phyloP scores from a whole-genome alignment of 2,329 filamentous ascomycete genomes.

The Fulvia fulva region DNA sequence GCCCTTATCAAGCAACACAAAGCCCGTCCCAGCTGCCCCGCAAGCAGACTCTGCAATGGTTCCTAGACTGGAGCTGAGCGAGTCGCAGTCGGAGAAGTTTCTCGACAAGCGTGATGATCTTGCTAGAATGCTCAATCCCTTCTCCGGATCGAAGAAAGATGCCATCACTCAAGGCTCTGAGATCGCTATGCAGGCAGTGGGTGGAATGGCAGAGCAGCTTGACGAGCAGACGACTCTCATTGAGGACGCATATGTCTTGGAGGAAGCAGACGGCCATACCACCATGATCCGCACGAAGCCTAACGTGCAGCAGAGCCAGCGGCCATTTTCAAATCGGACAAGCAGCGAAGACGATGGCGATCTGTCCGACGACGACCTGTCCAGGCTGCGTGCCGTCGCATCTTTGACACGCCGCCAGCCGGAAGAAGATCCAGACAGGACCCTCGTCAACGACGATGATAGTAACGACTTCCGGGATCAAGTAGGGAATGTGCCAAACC shows the following conservation, averaged over 20 bases:
- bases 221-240: neutral
- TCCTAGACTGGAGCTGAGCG: neutral
- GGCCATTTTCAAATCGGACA: neutral
- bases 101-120: neutral
- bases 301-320: neutral
- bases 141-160: neutral
- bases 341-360: neutral
- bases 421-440: constrained; percentile 5
- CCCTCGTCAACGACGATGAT: constrained; percentile 1
- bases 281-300: neutral
- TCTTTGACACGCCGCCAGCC: neutral
- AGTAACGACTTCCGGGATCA: neutral
- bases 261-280: neutral
- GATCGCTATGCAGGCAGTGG: neutral
- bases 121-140: neutral
- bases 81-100: neutral
- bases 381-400: neutral
- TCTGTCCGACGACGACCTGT: neutral
- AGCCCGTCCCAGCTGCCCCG: constrained; percentile 1
- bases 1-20: neutral
- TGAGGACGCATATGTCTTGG: neutral
- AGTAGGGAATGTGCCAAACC: neutral
- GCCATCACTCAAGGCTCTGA: neutral
- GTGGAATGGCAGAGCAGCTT: neutral
- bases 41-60: neutral